Evolutionary conservation across 2,329 filamentous ascomycete genomes (phyloP).

Genomic region (Sporothrix brasiliensis): DNA sequence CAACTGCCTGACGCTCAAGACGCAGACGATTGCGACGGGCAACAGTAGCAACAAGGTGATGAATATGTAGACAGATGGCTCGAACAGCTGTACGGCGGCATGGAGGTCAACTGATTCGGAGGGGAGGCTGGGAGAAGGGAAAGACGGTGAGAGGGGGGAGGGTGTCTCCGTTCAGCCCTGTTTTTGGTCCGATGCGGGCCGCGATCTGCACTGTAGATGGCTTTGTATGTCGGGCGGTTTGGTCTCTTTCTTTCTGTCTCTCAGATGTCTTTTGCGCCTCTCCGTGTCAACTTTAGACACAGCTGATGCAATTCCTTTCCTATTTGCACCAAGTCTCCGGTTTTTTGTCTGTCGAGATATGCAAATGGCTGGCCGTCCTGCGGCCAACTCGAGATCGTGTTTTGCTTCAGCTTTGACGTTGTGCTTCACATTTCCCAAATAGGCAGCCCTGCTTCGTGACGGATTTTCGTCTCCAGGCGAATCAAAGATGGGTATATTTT

Average conservation of each 20-base stretch:
- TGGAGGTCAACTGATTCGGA: neutral
- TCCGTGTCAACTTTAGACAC: neutral
- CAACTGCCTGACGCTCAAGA: conserved; percentile 27
- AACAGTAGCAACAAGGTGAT: neutral
- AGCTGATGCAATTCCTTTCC: neutral
- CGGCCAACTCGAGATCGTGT: neutral
- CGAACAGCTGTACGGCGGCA: neutral
- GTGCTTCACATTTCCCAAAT: neutral
- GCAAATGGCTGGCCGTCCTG: neutral
- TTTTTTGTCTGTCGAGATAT: conserved; percentile 9
- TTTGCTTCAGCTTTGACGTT: conserved; percentile 2
- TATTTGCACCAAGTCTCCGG: neutral
- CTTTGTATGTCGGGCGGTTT: neutral
- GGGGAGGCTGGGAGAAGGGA: neutral
- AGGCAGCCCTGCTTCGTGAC: neutral
- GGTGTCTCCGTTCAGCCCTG: conserved; percentile 5
- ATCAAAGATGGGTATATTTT: neutral
- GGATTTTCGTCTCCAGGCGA: neutral
- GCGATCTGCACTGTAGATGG: conserved; percentile 9
- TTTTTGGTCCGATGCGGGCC: neutral
- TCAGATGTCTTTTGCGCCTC: neutral
- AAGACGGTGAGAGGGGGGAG: neutral
- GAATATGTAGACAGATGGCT: neutral
- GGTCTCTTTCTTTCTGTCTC: neutral
- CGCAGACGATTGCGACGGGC: neutral